A percentile compares a stretch with the other conserved stretches of the same genome.
phyloP scores from a whole-genome alignment of 352 stramenopile species.

The Pythium brachiatum region DNA sequence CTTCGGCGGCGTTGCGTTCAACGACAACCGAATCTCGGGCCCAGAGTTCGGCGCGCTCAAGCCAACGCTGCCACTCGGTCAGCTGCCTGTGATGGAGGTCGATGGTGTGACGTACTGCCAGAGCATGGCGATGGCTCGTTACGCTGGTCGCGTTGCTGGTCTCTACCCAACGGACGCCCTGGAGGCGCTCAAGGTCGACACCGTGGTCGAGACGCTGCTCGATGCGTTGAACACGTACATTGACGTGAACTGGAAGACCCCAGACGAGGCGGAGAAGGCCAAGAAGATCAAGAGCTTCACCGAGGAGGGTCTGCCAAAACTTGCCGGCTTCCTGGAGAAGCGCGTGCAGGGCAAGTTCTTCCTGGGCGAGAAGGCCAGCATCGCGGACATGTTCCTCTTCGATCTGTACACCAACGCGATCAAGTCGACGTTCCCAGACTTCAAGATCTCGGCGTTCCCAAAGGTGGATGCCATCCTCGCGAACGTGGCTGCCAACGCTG shows the following conservation, averaged over 20 bases:
- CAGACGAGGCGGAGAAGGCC: conserved; percentile 39
- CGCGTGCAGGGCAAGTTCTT: conserved; percentile 48
- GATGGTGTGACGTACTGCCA: conserved; percentile 29
- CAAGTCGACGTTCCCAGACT: conserved; percentile 26
- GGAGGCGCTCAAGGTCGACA: conserved; percentile 9
- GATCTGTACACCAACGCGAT: conserved; percentile 49
- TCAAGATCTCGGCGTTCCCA: conserved; percentile 37
- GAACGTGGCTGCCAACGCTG: conserved; percentile 32
- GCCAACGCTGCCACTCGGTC: conserved; percentile 24
- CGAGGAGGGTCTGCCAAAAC: conserved; percentile 40
- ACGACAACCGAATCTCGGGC: conserved; percentile 29
- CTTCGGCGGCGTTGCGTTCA: conserved; percentile 29
- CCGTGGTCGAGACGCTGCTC: conserved; percentile 44
- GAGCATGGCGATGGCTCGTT: conserved; percentile 55
- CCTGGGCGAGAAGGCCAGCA: conserved; percentile 34
- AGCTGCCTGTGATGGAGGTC: conserved; percentile 30
- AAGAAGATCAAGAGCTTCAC: conserved; percentile 47
- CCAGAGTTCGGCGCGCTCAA: conserved; percentile 18
- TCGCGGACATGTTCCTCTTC: conserved; percentile 57
- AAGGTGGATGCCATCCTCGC: conserved; percentile 42
- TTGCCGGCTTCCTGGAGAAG: conserved; percentile 35
- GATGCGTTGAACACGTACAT: conserved; percentile 32
- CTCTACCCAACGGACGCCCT: conserved; percentile 19
- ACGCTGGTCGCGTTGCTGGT: conserved; percentile 45
- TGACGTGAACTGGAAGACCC: conserved; percentile 38